Conservation (phyloP, 805 yeast genomes). For the Barnettozyma salicaria region DNA sequence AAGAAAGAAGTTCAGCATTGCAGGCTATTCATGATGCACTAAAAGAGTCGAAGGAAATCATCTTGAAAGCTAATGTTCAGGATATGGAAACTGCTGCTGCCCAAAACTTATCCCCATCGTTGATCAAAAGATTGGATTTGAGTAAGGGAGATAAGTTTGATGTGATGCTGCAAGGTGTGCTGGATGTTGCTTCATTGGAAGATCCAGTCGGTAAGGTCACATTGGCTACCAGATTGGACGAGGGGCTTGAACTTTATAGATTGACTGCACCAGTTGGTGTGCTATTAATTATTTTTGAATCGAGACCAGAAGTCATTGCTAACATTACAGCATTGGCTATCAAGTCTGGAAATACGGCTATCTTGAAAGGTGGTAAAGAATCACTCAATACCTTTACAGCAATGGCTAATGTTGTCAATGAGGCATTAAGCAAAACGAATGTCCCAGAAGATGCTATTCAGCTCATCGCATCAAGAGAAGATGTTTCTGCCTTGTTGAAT, state of each 20-base stretch:
- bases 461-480: slow-evolving; percentile 82
- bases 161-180: slow-evolving; percentile 88
- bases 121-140: slow-evolving; percentile 80
- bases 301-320: slow-evolving; percentile 98
- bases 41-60: slow-evolving; percentile 47
- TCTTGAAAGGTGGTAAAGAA: slow-evolving; percentile 96
- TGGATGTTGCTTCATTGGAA: slow-evolving; percentile 81
- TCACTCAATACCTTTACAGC: slow-evolving; percentile 77
- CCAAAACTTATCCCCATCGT: slow-evolving; percentile 58
- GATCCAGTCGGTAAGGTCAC: slow-evolving; percentile 93
- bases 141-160: slow-evolving; percentile 81
- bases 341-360: slow-evolving; percentile 95
- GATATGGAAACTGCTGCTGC: slow-evolving; percentile 69
- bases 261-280: slow-evolving; percentile 95
- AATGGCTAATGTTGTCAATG: slow-evolving; percentile 66
- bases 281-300: slow-evolving; percentile 84
- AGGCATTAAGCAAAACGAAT: slow-evolving; percentile 50
- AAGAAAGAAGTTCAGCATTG: slow-evolving; percentile 67
- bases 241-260: slow-evolving; percentile 76
- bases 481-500: slow-evolving; percentile 73
- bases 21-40: slow-evolving; percentile 68
- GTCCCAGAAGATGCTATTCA: slow-evolving; percentile 83
- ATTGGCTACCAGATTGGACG: slow-evolving; percentile 80
- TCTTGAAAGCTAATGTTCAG: slow-evolving; percentile 63
- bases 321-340: slow-evolving; percentile 93